Evolutionary conservation across 352 stramenopile species (phyloP).

Genomic region (Phytophthora pisi): DNA sequence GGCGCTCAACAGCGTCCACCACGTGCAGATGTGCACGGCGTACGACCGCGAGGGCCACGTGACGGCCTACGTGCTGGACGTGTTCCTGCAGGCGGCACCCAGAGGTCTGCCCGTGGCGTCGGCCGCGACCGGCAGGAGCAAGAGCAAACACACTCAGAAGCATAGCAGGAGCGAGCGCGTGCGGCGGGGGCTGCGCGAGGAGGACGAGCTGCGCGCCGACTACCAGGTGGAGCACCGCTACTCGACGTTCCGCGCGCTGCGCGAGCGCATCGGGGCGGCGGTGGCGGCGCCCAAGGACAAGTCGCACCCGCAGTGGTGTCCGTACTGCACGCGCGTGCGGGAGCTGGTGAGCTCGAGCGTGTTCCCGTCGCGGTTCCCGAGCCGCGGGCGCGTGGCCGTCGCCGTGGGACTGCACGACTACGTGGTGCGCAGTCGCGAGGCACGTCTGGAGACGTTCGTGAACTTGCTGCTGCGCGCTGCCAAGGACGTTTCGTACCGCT

Average conservation of each 20-base stretch:
- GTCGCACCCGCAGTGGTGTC: slow-evolving; percentile 49
- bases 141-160: neutral
- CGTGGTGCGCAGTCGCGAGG: slow-evolving; percentile 17
- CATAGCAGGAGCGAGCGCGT: slow-evolving; percentile 22
- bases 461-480: slow-evolving; percentile 39
- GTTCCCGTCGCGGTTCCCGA: slow-evolving; percentile 46
- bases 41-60: slow-evolving; percentile 38
- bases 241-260: slow-evolving; percentile 49
- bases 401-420: slow-evolving; percentile 11
- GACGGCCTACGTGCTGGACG: slow-evolving; percentile 56
- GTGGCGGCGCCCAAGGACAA: slow-evolving; percentile 16
- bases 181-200: slow-evolving; percentile 25
- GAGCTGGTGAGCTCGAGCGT: slow-evolving; percentile 33
- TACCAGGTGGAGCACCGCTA: slow-evolving; percentile 66
- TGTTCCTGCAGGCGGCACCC: slow-evolving; percentile 50
- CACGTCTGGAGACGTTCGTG: slow-evolving; percentile 38
- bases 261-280: slow-evolving; percentile 25
- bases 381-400: slow-evolving; percentile 15
- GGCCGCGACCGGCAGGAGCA: neutral
- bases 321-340: slow-evolving; percentile 45
- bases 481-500: slow-evolving; percentile 48
- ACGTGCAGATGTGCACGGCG: slow-evolving; percentile 46
- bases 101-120: slow-evolving; percentile 42
- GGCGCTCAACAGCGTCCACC: slow-evolving; percentile 65
- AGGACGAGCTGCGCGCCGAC: slow-evolving; percentile 28